Evolutionary conservation across 2,329 filamentous ascomycete species (phyloP).

Genomic region (Domatiomyces catenatus): DNA sequence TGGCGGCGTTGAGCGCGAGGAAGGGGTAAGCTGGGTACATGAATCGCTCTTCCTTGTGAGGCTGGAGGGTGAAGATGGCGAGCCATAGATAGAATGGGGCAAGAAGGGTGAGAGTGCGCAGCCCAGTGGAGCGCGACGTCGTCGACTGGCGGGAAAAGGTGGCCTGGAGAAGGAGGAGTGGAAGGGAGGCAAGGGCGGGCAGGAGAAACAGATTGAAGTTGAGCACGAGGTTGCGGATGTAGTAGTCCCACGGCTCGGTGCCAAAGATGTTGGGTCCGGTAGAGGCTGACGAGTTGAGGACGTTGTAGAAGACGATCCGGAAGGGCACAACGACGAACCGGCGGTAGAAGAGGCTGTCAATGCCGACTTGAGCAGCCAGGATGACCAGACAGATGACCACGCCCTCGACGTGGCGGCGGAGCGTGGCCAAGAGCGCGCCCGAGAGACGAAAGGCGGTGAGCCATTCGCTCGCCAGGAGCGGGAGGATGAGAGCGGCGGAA

Average conservation of each 20-base stretch:
- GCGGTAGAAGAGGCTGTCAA: constrained; percentile 77
- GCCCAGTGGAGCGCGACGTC: constrained; percentile 50
- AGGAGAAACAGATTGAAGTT: constrained; percentile 96
- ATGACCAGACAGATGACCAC: constrained; percentile 49
- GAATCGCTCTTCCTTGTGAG: constrained; percentile 95
- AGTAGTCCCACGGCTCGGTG: constrained; percentile 93
- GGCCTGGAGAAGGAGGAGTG: constrained; percentile 61
- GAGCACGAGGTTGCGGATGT: constrained; percentile 73
- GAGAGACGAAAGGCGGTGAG: constrained; percentile 35
- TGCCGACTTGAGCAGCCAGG: constrained; percentile 49
- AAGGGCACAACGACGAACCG: constrained; percentile 63
- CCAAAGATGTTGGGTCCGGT: constrained; percentile 83
- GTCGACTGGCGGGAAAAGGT: constrained; percentile 41
- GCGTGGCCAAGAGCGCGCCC: constrained; percentile 44
- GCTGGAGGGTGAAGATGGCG: constrained; percentile 74
- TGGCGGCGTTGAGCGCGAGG: constrained; percentile 71
- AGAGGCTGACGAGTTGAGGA: constrained; percentile 58
- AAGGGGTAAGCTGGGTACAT: constrained; percentile 97
- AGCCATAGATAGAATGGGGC: constrained; percentile 91
- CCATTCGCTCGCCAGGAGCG: constrained; percentile 66
- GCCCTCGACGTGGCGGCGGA: constrained; percentile 52
- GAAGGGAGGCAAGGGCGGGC: constrained; percentile 58
- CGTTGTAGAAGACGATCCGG: constrained; percentile 93
- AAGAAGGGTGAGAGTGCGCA: constrained; percentile 64
- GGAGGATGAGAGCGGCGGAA: constrained; percentile 62